These are phyloP conservation scores for Sarcodon aspratus DNA, from an alignment of 768 basidiomycete genomes.

Conservation along the genomic window DNA sequence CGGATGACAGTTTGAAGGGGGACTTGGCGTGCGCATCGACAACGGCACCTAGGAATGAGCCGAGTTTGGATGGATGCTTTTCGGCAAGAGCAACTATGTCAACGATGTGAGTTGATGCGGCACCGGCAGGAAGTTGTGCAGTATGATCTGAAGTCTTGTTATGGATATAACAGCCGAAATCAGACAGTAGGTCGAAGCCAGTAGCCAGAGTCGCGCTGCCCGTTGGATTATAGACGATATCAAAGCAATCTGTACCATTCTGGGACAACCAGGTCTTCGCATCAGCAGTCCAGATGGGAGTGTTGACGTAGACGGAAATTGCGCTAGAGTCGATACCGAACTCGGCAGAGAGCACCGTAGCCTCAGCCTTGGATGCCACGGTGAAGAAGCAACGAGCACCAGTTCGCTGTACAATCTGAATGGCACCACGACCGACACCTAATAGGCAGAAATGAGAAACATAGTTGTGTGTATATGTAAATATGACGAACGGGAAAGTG, in stretches of 20 bases:
- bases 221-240: slow-evolving; percentile 13
- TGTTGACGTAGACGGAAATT: background rate
- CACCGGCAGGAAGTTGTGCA: slow-evolving; percentile 10
- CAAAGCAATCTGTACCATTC: background rate
- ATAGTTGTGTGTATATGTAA: background rate
- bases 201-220: slow-evolving; percentile 9
- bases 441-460: background rate
- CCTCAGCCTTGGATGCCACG: slow-evolving; percentile 10
- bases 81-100: slow-evolving; percentile 13
- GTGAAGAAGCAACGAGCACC: slow-evolving; percentile 12
- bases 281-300: background rate
- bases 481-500: slow-evolving; percentile 10
- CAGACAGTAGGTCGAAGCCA: slow-evolving; percentile 12
- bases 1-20: slow-evolving; percentile 4
- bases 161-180: slow-evolving; percentile 16
- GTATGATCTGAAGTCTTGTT: slow-evolving; percentile 7
- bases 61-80: slow-evolving; percentile 11
- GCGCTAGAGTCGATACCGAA: slow-evolving; percentile 4
- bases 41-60: slow-evolving; percentile 8
- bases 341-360: slow-evolving; percentile 1
- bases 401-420: slow-evolving; percentile 15
- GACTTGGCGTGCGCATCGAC: slow-evolving; percentile 10
- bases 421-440: slow-evolving; percentile 15
- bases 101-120: slow-evolving; percentile 9
- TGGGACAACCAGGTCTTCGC: slow-evolving; percentile 1